Base-by-base conservation (phyloP, 2,329 filamentous ascomycete genomes). In the Colletotrichum sp. region DNA sequence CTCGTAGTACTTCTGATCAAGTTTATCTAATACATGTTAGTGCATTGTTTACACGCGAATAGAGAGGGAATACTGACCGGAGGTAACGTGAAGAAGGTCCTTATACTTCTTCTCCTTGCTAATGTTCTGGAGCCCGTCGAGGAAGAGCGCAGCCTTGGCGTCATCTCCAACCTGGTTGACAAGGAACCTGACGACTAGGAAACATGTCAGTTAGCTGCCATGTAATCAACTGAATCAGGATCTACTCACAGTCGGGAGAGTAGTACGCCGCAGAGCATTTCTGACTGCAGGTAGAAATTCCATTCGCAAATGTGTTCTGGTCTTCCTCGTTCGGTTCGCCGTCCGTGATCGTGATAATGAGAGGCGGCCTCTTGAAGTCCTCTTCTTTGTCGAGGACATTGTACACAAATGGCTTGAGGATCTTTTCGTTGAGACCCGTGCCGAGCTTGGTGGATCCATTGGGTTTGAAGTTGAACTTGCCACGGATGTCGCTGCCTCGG, bases 151-250 rank as follows among this genome's bases (percentile, higher is more conserved):
- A 52, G 44, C 44, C 44, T 52, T 52, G 2, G 44, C 44, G n/a
- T 52, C n/a, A 1, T 52, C 44, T 1, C 44, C 44, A 52, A 52
- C n/a, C 44, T 52, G 44, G 11, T 52, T 52, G n/a, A 52, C 44
- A 11, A 52, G 44, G n/a, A 52, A 52, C 6, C 44, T 52, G n/a
- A 52, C 44, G 4, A 52, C 44, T 52, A 52, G 1, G 6, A 22
- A 15, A 1, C 7, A 36, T 36, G 34, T 36, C 34, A 36, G 34
- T 36, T 15, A 7, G 1, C 13, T 36, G 13, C 6, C 34, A 36
- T 15, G 13, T 6, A 7, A 6, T 5, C 3, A 36, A 15, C 13
- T 1, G 1, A 6, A 36, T 5, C 5, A 1, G 34, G 15, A 2
- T 6, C 27, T 5, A 28, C 44, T 48, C 1, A 52, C 44, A 52